Conservation (phyloP, 2,329 filamentous ascomycete genomes). For the Bipolaris zeicola region DNA sequence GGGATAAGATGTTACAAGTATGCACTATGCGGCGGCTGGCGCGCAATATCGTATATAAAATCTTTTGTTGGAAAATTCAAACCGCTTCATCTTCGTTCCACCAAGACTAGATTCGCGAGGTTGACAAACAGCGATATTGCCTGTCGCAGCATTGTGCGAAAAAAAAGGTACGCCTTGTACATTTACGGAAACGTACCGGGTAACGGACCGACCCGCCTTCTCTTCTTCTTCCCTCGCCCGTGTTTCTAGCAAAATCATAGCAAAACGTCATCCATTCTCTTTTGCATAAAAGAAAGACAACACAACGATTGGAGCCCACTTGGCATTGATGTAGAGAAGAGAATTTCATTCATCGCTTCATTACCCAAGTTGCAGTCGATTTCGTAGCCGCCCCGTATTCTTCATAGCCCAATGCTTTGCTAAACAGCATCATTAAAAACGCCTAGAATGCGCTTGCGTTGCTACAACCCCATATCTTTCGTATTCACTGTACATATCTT, state of each 20-base stretch:
- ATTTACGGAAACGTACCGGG: not conserved
- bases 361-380: constrained; percentile 1
- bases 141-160: not conserved
- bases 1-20: not conserved
- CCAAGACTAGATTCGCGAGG: not conserved
- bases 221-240: not conserved
- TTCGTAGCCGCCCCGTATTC: not conserved
- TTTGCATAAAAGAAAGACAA: not conserved
- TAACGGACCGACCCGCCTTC: not conserved
- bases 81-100: not conserved
- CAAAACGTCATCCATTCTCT: not conserved
- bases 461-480: not conserved
- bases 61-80: not conserved
- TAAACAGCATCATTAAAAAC: constrained; percentile 1
- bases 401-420: constrained; percentile 1
- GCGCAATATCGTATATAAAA: not conserved
- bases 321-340: not conserved
- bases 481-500: constrained; percentile 13
- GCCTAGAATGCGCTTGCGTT: constrained; percentile 8
- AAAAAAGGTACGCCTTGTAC: not conserved
- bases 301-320: too few species aligned
- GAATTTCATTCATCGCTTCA: constrained; percentile 2
- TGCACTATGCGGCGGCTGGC: not conserved
- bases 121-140: too few species aligned
- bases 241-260: too few species aligned